Evolutionary conservation across 2,329 filamentous ascomycete species (phyloP).

Genomic region (Hymenoscyphus fraxineus): DNA sequence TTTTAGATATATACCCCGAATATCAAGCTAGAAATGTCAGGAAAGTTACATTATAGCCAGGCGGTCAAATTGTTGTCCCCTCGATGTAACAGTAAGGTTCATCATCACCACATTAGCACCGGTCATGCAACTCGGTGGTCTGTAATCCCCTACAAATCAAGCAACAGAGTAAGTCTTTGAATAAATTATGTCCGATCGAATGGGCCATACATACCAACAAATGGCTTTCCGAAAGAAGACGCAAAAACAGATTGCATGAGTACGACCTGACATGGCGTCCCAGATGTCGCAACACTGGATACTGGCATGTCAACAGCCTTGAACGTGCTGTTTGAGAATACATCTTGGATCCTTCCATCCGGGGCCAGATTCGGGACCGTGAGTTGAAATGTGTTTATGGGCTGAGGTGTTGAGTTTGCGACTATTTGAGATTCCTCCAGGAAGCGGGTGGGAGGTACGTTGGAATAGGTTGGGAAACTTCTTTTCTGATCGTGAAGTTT

Average conservation of each 20-base stretch:
- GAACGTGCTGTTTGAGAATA: neutral
- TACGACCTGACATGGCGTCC: slow-evolving; percentile 6
- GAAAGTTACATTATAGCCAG: slow-evolving; percentile 55
- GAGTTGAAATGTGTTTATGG: slow-evolving; percentile 64
- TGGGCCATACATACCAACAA: slow-evolving; percentile 54
- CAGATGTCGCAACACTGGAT: neutral
- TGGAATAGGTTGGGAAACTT: too few species aligned
- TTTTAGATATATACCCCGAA: too few species aligned
- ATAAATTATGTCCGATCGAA: neutral
- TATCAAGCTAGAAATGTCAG: neutral
- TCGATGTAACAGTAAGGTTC: slow-evolving; percentile 69
- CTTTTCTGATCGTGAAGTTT: too few species aligned
- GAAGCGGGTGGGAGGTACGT: too few species aligned
- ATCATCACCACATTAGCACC: slow-evolving; percentile 68
- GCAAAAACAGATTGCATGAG: slow-evolving; percentile 68
- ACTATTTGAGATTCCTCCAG: too few species aligned
- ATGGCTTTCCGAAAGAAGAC: slow-evolving; percentile 66
- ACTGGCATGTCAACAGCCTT: neutral
- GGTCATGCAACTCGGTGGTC: slow-evolving; percentile 54
- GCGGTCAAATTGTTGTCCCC: slow-evolving; percentile 70
- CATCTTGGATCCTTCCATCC: neutral
- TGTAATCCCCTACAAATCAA: slow-evolving; percentile 49
- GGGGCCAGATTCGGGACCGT: slow-evolving; percentile 54
- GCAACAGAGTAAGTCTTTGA: neutral
- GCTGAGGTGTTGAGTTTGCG: slow-evolving; percentile 2